Conservation (phyloP, 768 basidiomycete species). For the Panus rudis region DNA sequence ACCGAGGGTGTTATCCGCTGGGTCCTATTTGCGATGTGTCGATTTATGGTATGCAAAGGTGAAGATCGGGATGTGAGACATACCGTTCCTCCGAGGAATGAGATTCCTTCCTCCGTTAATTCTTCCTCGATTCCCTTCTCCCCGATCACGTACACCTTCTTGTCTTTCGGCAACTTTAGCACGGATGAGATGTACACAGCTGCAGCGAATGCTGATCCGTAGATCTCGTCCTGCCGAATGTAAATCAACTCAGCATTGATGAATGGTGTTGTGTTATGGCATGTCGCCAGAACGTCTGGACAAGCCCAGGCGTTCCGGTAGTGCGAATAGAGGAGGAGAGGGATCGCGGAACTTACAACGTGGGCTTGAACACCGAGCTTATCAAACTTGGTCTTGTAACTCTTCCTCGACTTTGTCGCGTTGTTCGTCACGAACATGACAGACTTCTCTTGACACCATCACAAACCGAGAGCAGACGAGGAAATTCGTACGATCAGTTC, state of each 20-base stretch:
- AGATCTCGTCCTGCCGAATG: conserved; percentile 78
- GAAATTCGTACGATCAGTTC: background rate
- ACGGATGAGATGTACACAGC: conserved; percentile 85
- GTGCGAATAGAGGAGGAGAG: too few species aligned
- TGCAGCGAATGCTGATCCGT: conserved; percentile 86
- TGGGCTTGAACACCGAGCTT: conserved; percentile 77
- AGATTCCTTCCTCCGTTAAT: conserved; percentile 78
- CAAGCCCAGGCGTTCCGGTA: background rate
- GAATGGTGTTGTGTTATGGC: too few species aligned
- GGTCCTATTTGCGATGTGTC: conserved; percentile 48
- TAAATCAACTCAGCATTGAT: background rate
- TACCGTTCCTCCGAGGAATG: conserved; percentile 80
- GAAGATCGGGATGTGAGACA: conserved; percentile 20
- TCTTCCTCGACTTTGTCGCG: conserved; percentile 84
- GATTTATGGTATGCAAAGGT: background rate
- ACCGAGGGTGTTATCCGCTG: conserved; percentile 70
- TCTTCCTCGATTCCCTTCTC: conserved; percentile 91
- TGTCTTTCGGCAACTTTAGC: conserved; percentile 79
- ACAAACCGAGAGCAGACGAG: background rate
- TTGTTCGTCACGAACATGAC: conserved; percentile 97
- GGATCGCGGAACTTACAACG: conserved; percentile 75
- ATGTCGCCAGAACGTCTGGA: too few species aligned
- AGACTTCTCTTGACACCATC: conserved; percentile 60
- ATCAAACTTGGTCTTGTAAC: conserved; percentile 90
- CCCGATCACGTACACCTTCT: conserved; percentile 95